Base-by-base conservation (phyloP, 306 rosid species). In the Malus fusca region DNA sequence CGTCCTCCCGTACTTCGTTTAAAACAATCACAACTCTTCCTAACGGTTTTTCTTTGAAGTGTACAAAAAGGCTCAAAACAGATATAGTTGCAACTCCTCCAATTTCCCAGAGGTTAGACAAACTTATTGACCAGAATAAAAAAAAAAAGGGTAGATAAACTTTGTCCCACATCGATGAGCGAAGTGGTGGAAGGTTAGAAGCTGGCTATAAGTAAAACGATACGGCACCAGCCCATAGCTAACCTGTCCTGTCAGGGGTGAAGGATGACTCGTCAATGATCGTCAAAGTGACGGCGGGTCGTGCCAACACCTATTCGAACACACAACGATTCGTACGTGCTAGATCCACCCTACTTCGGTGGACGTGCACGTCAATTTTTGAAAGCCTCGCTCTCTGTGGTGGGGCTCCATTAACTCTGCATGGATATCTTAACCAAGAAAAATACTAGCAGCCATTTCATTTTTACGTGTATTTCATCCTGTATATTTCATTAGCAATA, bases 181-280 rank as follows among this genome's bases (percentile, higher is more conserved):
- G 19, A 8, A 6, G 31, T 4, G 11, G 17, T 11, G 43, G 30
- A 59, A 25, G 18, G 4, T 22, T 28, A 17, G 60, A 2, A 13
- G 13, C 0, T 40, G 59, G 0, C 21, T 73, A 61, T 59, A 17
- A 73, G 13, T 1, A 0, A 0, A 25, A 26, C 11, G 69, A 43
- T 4, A 2, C 12, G 1, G 13, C 2, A 0, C 0, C 0, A 0
- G 0, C 0, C 0, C 0, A 0, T 0, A 0, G 0, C 0, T 0
- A 73, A 75, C 85, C 88, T 75, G 88, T 86, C 88, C 92, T 89
- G 97, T 88, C 93, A 90, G 96, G 93, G 90, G 88, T 88, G 90
- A 77, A 56, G 69, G 88, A 85, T 82, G 88, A 88, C 90, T 65
- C 63, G 90, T 79, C 72, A 33, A 91, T 93, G 98, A 91, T 81